A percentile compares a stretch with the other conserved stretches of the same genome.
These are phyloP conservation scores for Plectosphaerella sp. DNA, from an alignment of 2,329 filamentous ascomycete species.

Conservation along the genomic window DNA sequence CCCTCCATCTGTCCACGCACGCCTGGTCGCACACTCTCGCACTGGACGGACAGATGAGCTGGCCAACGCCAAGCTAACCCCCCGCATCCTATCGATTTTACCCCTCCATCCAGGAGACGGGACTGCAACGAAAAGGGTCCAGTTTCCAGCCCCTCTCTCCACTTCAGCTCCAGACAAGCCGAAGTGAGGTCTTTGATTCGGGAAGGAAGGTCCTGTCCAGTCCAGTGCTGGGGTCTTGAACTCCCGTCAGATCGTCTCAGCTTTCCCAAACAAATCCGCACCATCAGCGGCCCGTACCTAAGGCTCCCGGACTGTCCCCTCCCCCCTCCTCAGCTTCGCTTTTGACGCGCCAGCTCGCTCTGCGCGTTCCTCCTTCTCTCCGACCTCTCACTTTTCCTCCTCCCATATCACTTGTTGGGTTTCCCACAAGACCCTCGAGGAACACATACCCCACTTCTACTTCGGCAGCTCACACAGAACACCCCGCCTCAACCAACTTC, in stretches of 20 bases:
- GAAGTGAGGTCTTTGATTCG: too few relatives aligned
- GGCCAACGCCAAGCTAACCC: not conserved
- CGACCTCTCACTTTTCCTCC: not conserved
- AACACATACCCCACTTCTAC: too few relatives aligned
- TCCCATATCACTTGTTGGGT: not conserved
- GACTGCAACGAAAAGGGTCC: too few relatives aligned
- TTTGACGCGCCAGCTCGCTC: too few relatives aligned
- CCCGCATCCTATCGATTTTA: not conserved
- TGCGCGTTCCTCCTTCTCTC: not conserved
- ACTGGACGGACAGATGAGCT: too few relatives aligned
- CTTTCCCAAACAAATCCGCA: not conserved
- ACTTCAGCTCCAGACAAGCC: constrained; percentile 1
- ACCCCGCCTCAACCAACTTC: too few relatives aligned
- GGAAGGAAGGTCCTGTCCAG: not conserved
- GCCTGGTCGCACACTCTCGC: not conserved
- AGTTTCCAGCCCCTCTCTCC: constrained; percentile 5
- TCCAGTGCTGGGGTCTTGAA: not conserved
- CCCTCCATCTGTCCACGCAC: not conserved
- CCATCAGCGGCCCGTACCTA: constrained; percentile 1
- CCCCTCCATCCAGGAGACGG: not conserved
- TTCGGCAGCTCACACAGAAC: too few relatives aligned
- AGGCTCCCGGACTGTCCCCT: not conserved
- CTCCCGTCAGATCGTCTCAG: not conserved
- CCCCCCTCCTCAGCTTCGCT: too few relatives aligned
- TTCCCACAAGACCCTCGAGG: too few relatives aligned